Evolutionary conservation across 345 rosid species (phyloP).

Genomic region (Draba incana): DNA sequence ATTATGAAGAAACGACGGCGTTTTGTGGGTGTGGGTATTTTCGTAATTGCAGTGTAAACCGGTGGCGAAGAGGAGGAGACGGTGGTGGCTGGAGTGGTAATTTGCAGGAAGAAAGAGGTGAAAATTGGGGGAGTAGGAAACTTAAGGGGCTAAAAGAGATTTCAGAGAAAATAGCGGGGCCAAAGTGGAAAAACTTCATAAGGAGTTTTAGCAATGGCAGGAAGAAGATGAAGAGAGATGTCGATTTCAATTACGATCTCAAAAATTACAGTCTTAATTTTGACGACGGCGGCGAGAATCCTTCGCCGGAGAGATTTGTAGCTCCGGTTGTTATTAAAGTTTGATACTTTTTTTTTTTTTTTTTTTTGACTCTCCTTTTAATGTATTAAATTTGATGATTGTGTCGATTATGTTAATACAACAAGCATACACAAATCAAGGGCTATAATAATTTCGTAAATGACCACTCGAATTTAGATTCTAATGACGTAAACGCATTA

Average conservation of each 20-base stretch:
- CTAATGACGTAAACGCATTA: no score
- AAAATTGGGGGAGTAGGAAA: constrained; percentile 44
- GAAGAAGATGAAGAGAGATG: constrained; percentile 44
- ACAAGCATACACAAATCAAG: constrained; percentile 2
- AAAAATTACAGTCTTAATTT: constrained; percentile 73
- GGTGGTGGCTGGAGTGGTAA: constrained; percentile 19
- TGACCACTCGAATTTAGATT: no score
- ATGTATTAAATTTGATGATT: neutral
- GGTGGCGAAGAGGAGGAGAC: constrained; percentile 35
- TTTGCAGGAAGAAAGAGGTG: constrained; percentile 38
- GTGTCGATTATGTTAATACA: constrained; percentile 12
- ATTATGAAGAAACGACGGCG: constrained; percentile 37
- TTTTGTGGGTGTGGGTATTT: constrained; percentile 51
- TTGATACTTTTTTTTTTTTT: neutral
- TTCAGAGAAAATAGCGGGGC: constrained; percentile 60
- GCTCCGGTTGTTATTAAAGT: constrained; percentile 32
- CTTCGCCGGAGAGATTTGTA: constrained; percentile 52
- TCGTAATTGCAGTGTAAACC: constrained; percentile 4
- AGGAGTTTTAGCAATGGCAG: constrained; percentile 42
- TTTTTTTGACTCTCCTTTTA: neutral
- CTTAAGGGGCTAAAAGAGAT: constrained; percentile 47
- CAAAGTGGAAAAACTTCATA: constrained; percentile 69
- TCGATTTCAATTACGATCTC: constrained; percentile 60
- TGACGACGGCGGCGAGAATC: constrained; percentile 53
- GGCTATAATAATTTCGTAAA: neutral